These are phyloP conservation scores for Phytophthora multivora DNA, from an alignment of 352 stramenopile species.

Conservation along the genomic window DNA sequence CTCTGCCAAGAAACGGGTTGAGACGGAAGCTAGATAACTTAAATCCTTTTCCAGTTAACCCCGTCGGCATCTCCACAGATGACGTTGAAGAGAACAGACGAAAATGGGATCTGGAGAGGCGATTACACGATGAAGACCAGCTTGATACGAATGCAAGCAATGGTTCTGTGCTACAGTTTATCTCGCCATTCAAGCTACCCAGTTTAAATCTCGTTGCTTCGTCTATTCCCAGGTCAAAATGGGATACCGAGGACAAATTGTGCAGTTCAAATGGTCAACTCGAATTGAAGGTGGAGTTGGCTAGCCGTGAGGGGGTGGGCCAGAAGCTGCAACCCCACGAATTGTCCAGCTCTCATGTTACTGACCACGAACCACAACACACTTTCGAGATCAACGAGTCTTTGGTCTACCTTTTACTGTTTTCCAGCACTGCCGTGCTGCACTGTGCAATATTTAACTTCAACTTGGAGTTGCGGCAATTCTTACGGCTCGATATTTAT, in stretches of 20 bases:
- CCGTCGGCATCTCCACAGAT: slow-evolving; percentile 5
- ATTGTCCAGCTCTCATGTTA: neutral
- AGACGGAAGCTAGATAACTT: slow-evolving; percentile 21
- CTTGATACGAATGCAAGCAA: neutral
- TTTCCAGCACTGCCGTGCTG: slow-evolving; percentile 57
- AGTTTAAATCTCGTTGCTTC: slow-evolving; percentile 5
- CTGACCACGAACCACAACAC: neutral
- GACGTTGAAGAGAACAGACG: slow-evolving; percentile 17
- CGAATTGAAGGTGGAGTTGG: slow-evolving; percentile 2
- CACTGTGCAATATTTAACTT: slow-evolving; percentile 76
- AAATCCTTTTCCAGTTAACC: slow-evolving; percentile 16
- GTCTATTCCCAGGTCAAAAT: slow-evolving; percentile 1
- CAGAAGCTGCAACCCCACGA: slow-evolving; percentile 7
- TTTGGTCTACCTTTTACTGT: slow-evolving; percentile 54
- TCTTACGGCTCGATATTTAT: slow-evolving; percentile 50
- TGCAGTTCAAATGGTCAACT: slow-evolving; percentile 3
- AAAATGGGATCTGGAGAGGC: slow-evolving; percentile 34
- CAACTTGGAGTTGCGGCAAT: slow-evolving; percentile 49
- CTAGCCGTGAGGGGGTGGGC: neutral
- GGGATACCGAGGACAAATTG: slow-evolving; percentile 9
- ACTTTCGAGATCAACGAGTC: slow-evolving; percentile 34
- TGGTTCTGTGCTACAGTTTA: slow-evolving; percentile 1
- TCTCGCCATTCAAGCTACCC: slow-evolving; percentile 8
- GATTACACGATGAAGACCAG: slow-evolving; percentile 27
- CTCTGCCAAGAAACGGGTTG: neutral